Conservation (phyloP, 2,329 filamentous ascomycete species). For the Scopulariopsis brevicaulis region DNA sequence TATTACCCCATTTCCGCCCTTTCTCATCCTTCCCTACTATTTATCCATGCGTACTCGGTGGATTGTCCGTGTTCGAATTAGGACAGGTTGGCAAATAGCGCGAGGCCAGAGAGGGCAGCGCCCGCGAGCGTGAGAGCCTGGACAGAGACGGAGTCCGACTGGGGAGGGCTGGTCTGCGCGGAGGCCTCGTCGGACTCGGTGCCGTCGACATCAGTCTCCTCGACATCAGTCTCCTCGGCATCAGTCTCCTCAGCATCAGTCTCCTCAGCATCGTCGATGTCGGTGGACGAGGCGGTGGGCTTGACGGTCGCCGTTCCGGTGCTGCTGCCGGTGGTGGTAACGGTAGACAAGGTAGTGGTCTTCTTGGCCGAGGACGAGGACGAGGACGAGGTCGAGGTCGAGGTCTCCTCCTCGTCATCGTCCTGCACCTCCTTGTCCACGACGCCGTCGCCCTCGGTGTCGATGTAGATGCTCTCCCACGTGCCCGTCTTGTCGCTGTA, state of each 20-base stretch:
- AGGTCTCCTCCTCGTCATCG: background rate
- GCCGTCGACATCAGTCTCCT: background rate
- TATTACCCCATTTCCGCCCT: background rate
- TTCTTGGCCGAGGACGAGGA: slow-evolving; percentile 3
- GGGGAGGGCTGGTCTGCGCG: background rate
- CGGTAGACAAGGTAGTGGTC: background rate
- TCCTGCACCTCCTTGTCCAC: background rate
- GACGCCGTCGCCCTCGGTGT: slow-evolving; percentile 5
- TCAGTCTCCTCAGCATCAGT: background rate
- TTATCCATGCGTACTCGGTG: background rate
- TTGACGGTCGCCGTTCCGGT: background rate
- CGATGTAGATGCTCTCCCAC: slow-evolving; percentile 28
- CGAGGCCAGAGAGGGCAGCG: slow-evolving; percentile 4
- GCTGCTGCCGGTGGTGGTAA: slow-evolving; percentile 4
- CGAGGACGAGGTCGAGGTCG: background rate
- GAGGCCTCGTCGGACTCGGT: background rate
- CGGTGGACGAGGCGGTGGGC: slow-evolving; percentile 2
- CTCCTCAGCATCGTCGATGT: background rate
- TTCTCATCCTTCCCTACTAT: background rate
- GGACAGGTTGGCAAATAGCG: slow-evolving; percentile 5
- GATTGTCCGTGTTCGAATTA: background rate
- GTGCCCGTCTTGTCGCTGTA: slow-evolving; percentile 28
- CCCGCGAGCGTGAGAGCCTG: slow-evolving; percentile 5
- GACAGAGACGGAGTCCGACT: slow-evolving; percentile 1
- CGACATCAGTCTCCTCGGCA: background rate